Evolutionary conservation across 805 yeast species (phyloP), one percentile per base, ranked within the genome.

Genomic region (Ogataea polymorpha): DNA sequence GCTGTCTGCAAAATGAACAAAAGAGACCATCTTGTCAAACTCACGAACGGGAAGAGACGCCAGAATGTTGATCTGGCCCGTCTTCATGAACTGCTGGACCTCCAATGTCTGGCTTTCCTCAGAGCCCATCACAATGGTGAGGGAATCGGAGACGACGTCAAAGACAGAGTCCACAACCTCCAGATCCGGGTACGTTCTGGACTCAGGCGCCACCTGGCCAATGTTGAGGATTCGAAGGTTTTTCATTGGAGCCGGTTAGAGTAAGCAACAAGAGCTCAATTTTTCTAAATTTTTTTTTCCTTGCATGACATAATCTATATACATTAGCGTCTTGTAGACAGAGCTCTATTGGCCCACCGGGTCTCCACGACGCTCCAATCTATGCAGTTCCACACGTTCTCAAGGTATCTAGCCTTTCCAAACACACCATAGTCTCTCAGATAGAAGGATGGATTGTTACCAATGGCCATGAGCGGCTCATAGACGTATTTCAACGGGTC

Each of bases 361-460:
- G 63, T 62, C 55, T 77, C 79, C 23, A 84, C 73, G 29, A 82
- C 80, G 37, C 78, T 73, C 99, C 99, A 93, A 66, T 91, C 82
- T 45, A 90, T 74, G 50, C 87, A 72, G 38, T 80, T 75, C 80
- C 95, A 81, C 56, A 82, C 80, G 48, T 81, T 82, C 46, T 76
- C 76, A 50, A 93, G 72, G 63, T 85, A 93, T 39, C 74, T 70
- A 32, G 75, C 69, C 66, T 82, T 84, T 17, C 93, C 95, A 58
- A 72, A 82, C 10, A 82, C 85, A 40, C 95, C 95, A 54, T 83
- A 86, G 62, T 86, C 93, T 45, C 75, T 65, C 36, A 84, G 61
- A 68, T 81, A 86, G 41, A 78, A 76, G 50, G 82, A 77, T 50
- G 86, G 84, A 32, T 86, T 79, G 5, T 79, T 83, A 60, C 85